Evolutionary conservation across 768 basidiomycete genomes (phyloP), one percentile per base, ranked within the genome.

Genomic region (Pleurotus citrinopileatus): DNA sequence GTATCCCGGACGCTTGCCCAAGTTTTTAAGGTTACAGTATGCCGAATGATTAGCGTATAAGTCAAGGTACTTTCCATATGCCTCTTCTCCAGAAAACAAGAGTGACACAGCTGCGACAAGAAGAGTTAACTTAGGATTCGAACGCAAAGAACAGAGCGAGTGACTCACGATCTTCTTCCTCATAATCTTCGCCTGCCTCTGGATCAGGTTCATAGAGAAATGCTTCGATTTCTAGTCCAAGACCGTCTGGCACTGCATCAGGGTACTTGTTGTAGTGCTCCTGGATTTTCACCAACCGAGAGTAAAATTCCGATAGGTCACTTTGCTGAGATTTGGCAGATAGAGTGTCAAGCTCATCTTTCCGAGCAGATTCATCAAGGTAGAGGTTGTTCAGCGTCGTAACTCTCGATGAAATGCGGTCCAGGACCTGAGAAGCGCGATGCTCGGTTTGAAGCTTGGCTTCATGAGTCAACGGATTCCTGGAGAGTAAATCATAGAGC

Each of bases 211-310:
- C 89, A 60, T 94, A 90, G 58, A 93, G 75, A 61, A 92, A 81
- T 64, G 83, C 79, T 43, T 86, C 84, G 60, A 97, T 79, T 72
- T 96, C 94, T 58, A 84, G 76, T 70, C 92, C 86, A 70, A 96
- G 87, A 56, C 87, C 79, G 65, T 82, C 87, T 78, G 86, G 77
- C 64, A 82, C 80, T 72, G 89, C 77, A 74, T 95, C 90, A 75
- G 94, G 94, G 80, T 98, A 94, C 78, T 92, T 92, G 73, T 80
- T 82, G 79, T 98, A 87, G 81, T 96, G 93, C 67, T 95, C 94
- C 75, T 95, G 92, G 71, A 98, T 86, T 82, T 91, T 94, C 66
- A 84, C 87, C 78, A 98, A 86, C 75, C 97, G 87, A 69, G 87
- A 77, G 75, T 99, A 98, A 76, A 99, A 99, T 70, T 96, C 93